phyloP scores from a whole-genome alignment of 106 monocot species.

The Phalaenopsis aphrodite region DNA sequence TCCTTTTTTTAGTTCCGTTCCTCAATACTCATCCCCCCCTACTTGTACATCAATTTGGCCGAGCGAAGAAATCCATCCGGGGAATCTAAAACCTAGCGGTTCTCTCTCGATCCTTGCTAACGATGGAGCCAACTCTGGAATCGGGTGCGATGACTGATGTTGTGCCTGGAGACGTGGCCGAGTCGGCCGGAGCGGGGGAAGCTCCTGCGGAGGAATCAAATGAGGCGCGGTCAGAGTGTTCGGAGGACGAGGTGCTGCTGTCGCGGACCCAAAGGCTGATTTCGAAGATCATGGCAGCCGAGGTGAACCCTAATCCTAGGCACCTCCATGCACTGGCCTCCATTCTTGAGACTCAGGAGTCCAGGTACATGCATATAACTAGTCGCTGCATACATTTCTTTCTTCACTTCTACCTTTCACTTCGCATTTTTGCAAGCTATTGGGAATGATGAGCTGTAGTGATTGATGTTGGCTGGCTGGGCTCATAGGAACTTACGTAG shows the following conservation, averaged over 20 bases:
- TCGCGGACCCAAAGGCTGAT: slow-evolving; percentile 60
- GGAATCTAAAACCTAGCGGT: not conserved
- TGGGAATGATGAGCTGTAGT: not conserved
- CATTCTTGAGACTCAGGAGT: slow-evolving; percentile 67
- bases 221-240: slow-evolving; percentile 22
- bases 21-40: not conserved
- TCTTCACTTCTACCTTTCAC: not conserved
- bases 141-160: slow-evolving; percentile 1
- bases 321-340: slow-evolving; percentile 81
- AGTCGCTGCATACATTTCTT: not conserved
- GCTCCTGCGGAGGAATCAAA: slow-evolving; percentile 12
- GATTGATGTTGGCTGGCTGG: not conserved
- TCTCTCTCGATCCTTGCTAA: not conserved
- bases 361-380: slow-evolving; percentile 25
- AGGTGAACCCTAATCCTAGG: slow-evolving; percentile 75
- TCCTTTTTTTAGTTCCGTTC: not conserved
- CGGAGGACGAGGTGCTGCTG: slow-evolving; percentile 48
- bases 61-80: not conserved
- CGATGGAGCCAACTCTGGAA: slow-evolving; percentile 15
- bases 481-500: not conserved
- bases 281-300: slow-evolving; percentile 41
- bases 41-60: not conserved
- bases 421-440: not conserved
- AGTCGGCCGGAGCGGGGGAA: slow-evolving; percentile 3
- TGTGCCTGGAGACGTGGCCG: slow-evolving; percentile 6